Evolutionary conservation across 2,329 filamentous ascomycete species (phyloP).

Genomic region (Alternaria sp.): DNA sequence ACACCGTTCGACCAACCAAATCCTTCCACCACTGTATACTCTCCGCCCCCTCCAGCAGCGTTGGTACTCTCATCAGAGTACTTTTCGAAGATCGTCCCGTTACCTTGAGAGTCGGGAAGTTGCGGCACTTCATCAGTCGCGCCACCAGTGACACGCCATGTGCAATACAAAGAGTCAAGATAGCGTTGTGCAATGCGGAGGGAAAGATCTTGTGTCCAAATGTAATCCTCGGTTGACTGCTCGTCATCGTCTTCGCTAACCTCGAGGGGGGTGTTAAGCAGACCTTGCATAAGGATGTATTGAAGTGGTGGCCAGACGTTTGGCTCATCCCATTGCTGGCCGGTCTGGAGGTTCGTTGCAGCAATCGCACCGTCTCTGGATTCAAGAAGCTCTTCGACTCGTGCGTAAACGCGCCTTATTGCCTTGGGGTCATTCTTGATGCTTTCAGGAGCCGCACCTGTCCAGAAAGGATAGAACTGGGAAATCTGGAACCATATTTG

Average conservation of each 20-base stretch:
- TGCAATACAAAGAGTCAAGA: constrained; percentile 73
- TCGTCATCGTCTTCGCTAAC: constrained; percentile 62
- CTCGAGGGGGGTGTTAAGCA: constrained; percentile 67
- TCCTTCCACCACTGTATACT: constrained; percentile 74
- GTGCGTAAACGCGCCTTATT: constrained; percentile 63
- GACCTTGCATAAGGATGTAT: constrained; percentile 70
- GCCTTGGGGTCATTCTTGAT: constrained; percentile 68
- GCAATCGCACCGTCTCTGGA: constrained; percentile 66
- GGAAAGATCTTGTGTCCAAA: constrained; percentile 64
- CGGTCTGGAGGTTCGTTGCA: constrained; percentile 68
- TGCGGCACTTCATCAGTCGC: constrained; percentile 55
- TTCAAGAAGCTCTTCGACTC: constrained; percentile 64
- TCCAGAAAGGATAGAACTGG: constrained; percentile 76
- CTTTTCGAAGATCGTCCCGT: constrained; percentile 76
- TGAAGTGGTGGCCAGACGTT: constrained; percentile 75
- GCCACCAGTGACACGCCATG: constrained; percentile 73
- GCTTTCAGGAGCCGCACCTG: constrained; percentile 66
- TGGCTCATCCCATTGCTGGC: constrained; percentile 75
- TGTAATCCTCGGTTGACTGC: constrained; percentile 54
- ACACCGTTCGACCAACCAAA: constrained; percentile 78
- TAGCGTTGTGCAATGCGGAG: constrained; percentile 71
- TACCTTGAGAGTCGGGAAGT: constrained; percentile 53
- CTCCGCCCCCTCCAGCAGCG: constrained; percentile 70
- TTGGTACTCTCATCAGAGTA: constrained; percentile 69
- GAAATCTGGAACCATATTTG: constrained; percentile 67